These are phyloP conservation scores for Skeletonema grethae DNA, from an alignment of 108 stramenopile genomes.

Conservation along the genomic window DNA sequence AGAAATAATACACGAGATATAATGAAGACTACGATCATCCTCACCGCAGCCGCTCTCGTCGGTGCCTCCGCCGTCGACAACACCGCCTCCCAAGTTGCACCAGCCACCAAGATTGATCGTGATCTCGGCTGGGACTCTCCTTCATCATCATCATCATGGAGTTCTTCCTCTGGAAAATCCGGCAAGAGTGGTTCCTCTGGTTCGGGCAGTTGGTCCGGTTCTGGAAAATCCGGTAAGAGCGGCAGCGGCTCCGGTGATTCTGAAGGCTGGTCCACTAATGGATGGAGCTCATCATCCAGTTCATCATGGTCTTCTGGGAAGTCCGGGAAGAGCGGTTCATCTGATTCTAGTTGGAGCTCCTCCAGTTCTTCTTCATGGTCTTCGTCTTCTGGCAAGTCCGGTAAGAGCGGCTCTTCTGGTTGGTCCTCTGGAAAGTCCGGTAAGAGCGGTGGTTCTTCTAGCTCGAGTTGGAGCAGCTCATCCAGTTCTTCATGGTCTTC, in stretches of 20 bases:
- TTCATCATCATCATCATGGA: not conserved
- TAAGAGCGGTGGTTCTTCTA: no score
- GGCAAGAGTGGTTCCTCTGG: not conserved
- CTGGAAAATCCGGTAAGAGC: slow-evolving; percentile 1
- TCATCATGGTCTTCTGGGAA: not conserved
- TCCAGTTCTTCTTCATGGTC: not conserved
- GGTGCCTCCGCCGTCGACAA: not conserved
- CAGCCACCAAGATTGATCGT: not conserved
- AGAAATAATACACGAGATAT: not conserved
- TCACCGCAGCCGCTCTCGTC: slow-evolving; percentile 2
- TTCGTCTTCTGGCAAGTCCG: not conserved
- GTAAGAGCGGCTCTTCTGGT: not conserved
- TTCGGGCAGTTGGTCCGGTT: not conserved
- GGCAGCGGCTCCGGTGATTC: not conserved
- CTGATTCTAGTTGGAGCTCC: not conserved
- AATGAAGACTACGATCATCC: not conserved
- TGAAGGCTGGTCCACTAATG: not conserved
- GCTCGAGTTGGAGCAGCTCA: not conserved
- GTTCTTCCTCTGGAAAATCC: not conserved
- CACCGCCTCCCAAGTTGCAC: not conserved
- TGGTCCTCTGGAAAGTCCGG: not conserved
- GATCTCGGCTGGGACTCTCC: not conserved
- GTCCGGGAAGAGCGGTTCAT: not conserved
- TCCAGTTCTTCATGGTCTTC: not conserved
- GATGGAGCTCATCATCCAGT: not conserved